Evolutionary conservation across 257 asterid genomes (phyloP).

Genomic region (Cinchona pubescens): DNA sequence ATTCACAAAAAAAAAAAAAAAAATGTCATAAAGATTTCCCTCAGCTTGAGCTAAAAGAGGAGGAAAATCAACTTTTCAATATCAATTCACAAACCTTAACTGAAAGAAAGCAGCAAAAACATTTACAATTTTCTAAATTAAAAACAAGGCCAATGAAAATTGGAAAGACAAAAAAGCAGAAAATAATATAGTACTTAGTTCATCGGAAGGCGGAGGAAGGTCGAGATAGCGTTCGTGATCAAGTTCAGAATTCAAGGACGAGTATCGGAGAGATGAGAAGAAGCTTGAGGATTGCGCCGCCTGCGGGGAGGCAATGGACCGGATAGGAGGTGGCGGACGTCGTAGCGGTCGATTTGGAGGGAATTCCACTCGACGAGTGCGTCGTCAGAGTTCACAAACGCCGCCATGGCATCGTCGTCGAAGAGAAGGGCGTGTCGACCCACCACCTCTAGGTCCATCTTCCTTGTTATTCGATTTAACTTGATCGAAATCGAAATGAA

Average conservation of each 20-base stretch:
- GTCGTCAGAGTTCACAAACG: constrained; percentile 76
- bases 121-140: no score
- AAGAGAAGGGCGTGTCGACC: constrained; percentile 85
- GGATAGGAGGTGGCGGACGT: constrained; percentile 92
- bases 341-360: constrained; percentile 87
- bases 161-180: background rate
- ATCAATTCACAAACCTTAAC: background rate
- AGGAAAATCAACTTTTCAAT: background rate
- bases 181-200: constrained; percentile 44
- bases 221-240: constrained; percentile 81
- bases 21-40: background rate
- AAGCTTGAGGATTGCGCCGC: constrained; percentile 36
- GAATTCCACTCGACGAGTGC: constrained; percentile 97
- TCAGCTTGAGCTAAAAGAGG: background rate
- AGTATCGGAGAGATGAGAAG: constrained; percentile 26
- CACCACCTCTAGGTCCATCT: constrained; percentile 71
- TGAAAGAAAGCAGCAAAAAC: background rate
- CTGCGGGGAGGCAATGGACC: constrained; percentile 75
- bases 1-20: no score
- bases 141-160: background rate
- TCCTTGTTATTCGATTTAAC: background rate
- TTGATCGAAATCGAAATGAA: background rate
- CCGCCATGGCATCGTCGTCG: constrained; percentile 83
- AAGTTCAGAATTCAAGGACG: constrained; percentile 48
- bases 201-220: constrained; percentile 51